A percentile compares a stretch with the other conserved stretches of the same genome.
Evolutionary conservation across 2,329 filamentous ascomycete genomes (phyloP).

Genomic region (Colletotrichum truncatum): DNA sequence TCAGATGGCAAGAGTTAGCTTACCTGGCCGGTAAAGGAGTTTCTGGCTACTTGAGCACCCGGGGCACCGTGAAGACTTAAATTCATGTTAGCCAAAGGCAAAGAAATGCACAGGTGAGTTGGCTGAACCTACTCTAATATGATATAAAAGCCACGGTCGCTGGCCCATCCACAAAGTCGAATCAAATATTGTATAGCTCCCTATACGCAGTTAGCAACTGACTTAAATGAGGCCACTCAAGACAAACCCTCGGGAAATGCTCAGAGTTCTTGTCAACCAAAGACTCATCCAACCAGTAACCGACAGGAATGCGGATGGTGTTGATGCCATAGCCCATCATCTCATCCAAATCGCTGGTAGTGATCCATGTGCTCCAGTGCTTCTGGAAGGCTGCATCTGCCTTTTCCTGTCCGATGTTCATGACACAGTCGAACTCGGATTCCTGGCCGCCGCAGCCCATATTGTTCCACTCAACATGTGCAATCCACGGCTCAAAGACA

Average conservation of each 20-base stretch:
- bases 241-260: constrained; percentile 52
- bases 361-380: constrained; percentile 63
- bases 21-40: constrained; percentile 57
- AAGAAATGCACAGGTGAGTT: too few relatives aligned
- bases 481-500: constrained; percentile 64
- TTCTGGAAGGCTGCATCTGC: constrained; percentile 56
- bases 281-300: constrained; percentile 63
- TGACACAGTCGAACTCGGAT: constrained; percentile 65
- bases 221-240: rapidly evolving
- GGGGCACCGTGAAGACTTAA: constrained; percentile 56
- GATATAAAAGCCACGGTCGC: constrained; percentile 59
- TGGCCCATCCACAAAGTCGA: constrained; percentile 56
- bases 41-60: constrained; percentile 54
- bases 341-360: constrained; percentile 54
- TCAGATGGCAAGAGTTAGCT: background rate
- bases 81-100: background rate
- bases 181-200: constrained; percentile 57
- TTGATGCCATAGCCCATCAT: constrained; percentile 62
- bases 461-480: constrained; percentile 50
- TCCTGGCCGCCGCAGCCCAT: constrained; percentile 56
- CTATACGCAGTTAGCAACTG: constrained; percentile 26
- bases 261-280: constrained; percentile 56
- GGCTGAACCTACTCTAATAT: constrained; percentile 51
- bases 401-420: constrained; percentile 52
- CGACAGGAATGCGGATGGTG: constrained; percentile 62